Evolutionary conservation across 2,329 filamentous ascomycete species (phyloP).

Genomic region (Alternaria incomplexa): DNA sequence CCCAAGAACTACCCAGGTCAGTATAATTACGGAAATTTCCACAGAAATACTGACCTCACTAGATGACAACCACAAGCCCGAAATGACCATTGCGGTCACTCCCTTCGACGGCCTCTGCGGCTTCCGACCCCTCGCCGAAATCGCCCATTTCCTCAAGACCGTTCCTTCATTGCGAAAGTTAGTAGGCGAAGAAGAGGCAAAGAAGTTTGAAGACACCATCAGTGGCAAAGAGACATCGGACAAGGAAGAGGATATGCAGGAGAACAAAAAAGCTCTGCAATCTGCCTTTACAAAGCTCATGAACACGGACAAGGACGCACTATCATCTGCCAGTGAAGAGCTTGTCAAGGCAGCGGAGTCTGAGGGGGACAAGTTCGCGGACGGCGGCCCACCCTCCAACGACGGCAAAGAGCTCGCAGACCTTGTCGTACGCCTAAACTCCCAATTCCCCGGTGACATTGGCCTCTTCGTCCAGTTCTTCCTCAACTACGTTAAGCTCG

Average conservation of each 20-base stretch:
- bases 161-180: conserved; percentile 60
- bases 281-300: conserved; percentile 80
- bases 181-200: conserved; percentile 56
- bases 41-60: neutral
- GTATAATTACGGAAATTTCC: no score
- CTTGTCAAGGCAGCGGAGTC: conserved; percentile 74
- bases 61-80: conserved; percentile 98
- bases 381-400: conserved; percentile 71
- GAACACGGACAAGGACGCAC: conserved; percentile 71
- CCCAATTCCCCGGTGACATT: conserved; percentile 84
- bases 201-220: conserved; percentile 53
- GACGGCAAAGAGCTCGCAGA: conserved; percentile 74
- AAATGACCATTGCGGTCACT: conserved; percentile 98
- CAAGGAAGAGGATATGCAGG: conserved; percentile 52
- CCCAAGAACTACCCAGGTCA: conserved; percentile 82
- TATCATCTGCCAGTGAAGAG: conserved; percentile 69
- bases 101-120: conserved; percentile 96
- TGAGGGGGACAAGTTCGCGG: conserved; percentile 76
- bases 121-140: conserved; percentile 86
- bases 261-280: conserved; percentile 80
- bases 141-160: conserved; percentile 78
- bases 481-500: conserved; percentile 89
- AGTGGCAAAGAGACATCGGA: conserved; percentile 60
- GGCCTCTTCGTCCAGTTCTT: conserved; percentile 96
- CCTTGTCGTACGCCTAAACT: conserved; percentile 77